These are phyloP conservation scores for Zalaria sp. DNA, from an alignment of 2,329 filamentous ascomycete genomes.

Conservation along the genomic window DNA sequence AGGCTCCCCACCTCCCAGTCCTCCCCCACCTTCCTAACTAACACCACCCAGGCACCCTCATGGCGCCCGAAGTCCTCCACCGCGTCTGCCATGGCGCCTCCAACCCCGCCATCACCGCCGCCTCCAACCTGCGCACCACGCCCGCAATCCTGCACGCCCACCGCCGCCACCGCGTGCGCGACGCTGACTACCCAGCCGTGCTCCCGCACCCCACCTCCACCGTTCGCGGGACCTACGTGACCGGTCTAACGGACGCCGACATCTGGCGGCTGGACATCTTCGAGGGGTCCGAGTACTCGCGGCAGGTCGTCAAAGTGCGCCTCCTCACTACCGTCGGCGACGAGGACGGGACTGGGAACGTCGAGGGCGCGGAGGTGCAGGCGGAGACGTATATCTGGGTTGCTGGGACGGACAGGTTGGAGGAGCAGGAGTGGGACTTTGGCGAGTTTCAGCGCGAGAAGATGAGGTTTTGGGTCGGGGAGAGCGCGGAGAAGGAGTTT, in stretches of 20 bases:
- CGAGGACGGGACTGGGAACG: constrained; percentile 14
- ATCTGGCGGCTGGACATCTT: constrained; percentile 65
- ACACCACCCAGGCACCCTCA: constrained; percentile 39
- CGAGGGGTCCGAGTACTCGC: constrained; percentile 62
- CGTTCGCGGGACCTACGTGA: constrained; percentile 64
- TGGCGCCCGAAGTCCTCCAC: constrained; percentile 78
- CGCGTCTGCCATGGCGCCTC: constrained; percentile 60
- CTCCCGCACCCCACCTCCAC: constrained; percentile 27
- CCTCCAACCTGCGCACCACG: constrained; percentile 43
- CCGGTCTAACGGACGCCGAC: constrained; percentile 65
- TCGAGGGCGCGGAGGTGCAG: constrained; percentile 26
- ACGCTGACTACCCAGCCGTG: constrained; percentile 72
- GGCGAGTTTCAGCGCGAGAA: constrained; percentile 69
- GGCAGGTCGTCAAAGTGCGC: constrained; percentile 28
- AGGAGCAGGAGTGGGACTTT: constrained; percentile 76
- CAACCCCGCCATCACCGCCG: constrained; percentile 29
- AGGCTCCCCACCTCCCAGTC: background rate
- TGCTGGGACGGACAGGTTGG: constrained; percentile 36
- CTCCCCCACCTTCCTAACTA: background rate
- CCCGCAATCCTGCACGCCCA: constrained; percentile 65
- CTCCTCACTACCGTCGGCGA: constrained; percentile 11
- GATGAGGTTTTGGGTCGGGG: constrained; percentile 42
- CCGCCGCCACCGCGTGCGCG: constrained; percentile 54
- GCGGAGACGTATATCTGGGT: constrained; percentile 40
- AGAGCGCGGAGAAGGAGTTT: background rate